Evolutionary conservation across 768 basidiomycete genomes (phyloP).

Genomic region (Wakefieldia striispora): DNA sequence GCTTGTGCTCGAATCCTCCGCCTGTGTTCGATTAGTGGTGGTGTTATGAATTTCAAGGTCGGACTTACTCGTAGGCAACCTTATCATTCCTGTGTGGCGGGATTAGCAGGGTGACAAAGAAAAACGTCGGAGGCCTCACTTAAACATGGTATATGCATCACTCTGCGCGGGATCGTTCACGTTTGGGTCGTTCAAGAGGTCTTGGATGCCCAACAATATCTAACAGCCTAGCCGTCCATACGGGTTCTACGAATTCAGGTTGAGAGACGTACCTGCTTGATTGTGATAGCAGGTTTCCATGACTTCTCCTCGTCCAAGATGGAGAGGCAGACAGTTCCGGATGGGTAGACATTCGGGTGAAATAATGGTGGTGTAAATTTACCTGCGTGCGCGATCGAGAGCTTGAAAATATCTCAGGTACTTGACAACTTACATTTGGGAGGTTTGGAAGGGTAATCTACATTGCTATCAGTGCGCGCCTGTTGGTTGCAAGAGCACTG

Average conservation of each 20-base stretch:
- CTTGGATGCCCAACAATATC: conserved; percentile 96
- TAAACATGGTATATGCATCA: conserved; percentile 98
- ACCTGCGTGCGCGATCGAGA: conserved; percentile 48
- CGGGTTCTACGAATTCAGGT: not conserved
- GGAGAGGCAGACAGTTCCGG: conserved; percentile 96
- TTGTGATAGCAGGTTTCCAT: conserved; percentile 98
- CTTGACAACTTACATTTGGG: conserved; percentile 71
- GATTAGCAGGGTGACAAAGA: conserved; percentile 8
- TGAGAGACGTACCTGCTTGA: conserved; percentile 78
- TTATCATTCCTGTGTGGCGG: conserved; percentile 76
- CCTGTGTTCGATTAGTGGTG: conserved; percentile 38
- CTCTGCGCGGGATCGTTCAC: conserved; percentile 97
- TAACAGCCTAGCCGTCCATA: conserved; percentile 30
- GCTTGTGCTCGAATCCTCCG: conserved; percentile 83
- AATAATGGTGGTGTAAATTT: conserved; percentile 96
- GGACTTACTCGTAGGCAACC: conserved; percentile 81
- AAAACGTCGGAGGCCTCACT: conserved; percentile 53
- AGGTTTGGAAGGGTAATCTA: conserved; percentile 94
- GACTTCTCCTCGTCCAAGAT: conserved; percentile 98
- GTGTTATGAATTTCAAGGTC: not conserved
- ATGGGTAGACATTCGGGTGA: conserved; percentile 98
- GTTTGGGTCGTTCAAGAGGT: conserved; percentile 92
- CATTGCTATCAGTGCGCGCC: conserved; percentile 11
- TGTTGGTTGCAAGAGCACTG: not conserved
- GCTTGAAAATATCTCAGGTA: not conserved